phyloP scores from a whole-genome alignment of 257 asterid genomes.

The Paulownia fortunei region DNA sequence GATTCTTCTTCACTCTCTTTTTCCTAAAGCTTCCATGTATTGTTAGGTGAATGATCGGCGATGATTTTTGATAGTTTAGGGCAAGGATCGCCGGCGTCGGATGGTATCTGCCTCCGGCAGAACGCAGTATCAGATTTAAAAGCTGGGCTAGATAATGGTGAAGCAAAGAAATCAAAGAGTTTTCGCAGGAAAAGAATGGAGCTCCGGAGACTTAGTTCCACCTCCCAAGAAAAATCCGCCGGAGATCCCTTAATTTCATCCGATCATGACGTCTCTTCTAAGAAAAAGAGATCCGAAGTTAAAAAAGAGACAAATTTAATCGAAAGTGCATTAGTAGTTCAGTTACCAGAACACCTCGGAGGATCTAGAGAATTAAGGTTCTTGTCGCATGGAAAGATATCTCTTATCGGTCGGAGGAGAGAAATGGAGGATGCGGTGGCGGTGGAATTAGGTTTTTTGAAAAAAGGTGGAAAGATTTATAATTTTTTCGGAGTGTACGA shows the following conservation, averaged over 20 bases:
- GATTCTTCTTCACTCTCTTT: not conserved
- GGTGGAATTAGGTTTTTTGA: conserved; percentile 49
- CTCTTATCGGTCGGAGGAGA: conserved; percentile 67
- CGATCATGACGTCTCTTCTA: not conserved
- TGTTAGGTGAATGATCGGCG: not conserved
- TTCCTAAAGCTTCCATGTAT: no score
- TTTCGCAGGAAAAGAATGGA: conserved; percentile 39
- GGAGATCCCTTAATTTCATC: conserved; percentile 2
- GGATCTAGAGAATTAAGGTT: conserved; percentile 18
- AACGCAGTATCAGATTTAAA: not conserved
- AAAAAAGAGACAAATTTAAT: not conserved
- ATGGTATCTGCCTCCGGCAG: conserved; percentile 9
- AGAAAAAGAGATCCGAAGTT: conserved; percentile 30
- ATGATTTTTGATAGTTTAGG: conserved; percentile 28
- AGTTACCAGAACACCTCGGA: conserved; percentile 3
- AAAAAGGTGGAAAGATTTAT: conserved; percentile 38
- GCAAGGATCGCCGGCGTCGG: conserved; percentile 18
- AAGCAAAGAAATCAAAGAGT: not conserved
- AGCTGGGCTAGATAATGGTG: not conserved
- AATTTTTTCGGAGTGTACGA: conserved; percentile 76
- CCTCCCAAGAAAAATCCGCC: not conserved
- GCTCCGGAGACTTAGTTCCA: conserved; percentile 29
- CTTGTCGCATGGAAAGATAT: conserved; percentile 47
- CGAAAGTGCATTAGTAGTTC: not conserved
- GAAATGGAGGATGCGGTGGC: conserved; percentile 84